Conservation (phyloP, 1,139 yeast species). For the Maudiozyma humilis region DNA sequence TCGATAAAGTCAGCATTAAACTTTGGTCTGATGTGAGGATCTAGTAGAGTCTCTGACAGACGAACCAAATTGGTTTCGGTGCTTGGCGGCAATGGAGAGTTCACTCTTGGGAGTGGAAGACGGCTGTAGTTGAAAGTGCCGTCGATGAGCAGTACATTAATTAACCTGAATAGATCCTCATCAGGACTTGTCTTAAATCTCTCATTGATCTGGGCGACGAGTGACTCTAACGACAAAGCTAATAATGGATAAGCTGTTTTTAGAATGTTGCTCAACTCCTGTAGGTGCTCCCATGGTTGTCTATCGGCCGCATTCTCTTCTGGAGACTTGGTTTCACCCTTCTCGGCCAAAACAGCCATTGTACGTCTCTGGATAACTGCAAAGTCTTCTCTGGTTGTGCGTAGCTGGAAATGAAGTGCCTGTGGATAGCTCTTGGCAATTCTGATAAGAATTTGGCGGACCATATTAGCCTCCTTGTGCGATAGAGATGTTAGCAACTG, state of each 20-base stretch:
- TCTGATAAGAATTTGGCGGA: constrained; percentile 76
- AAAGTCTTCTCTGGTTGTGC: constrained; percentile 92
- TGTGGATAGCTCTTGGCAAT: constrained; percentile 97
- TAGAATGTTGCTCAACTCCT: constrained; percentile 87
- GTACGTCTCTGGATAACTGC: constrained; percentile 80
- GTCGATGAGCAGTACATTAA: constrained; percentile 86
- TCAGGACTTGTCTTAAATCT: constrained; percentile 92
- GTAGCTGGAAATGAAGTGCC: constrained; percentile 88
- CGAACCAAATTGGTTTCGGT: constrained; percentile 85
- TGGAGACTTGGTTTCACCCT: constrained; percentile 17
- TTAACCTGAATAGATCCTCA: constrained; percentile 90
- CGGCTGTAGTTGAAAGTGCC: constrained; percentile 86
- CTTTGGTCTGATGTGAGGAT: constrained; percentile 81
- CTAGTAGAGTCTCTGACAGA: constrained; percentile 89
- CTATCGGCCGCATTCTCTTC: constrained; percentile 30
- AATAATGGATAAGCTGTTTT: constrained; percentile 93
- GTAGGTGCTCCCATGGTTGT: constrained; percentile 93
- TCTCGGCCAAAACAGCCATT: constrained; percentile 47
- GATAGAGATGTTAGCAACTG: constrained; percentile 85
- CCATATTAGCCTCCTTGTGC: constrained; percentile 82
- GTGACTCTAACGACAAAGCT: constrained; percentile 85
- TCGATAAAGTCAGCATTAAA: constrained; percentile 87
- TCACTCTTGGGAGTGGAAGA: constrained; percentile 76
- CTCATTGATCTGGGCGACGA: constrained; percentile 91
- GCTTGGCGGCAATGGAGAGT: constrained; percentile 80